Base-by-base conservation (phyloP, 2,329 filamentous ascomycete genomes). In the Talaromyces piceae region DNA sequence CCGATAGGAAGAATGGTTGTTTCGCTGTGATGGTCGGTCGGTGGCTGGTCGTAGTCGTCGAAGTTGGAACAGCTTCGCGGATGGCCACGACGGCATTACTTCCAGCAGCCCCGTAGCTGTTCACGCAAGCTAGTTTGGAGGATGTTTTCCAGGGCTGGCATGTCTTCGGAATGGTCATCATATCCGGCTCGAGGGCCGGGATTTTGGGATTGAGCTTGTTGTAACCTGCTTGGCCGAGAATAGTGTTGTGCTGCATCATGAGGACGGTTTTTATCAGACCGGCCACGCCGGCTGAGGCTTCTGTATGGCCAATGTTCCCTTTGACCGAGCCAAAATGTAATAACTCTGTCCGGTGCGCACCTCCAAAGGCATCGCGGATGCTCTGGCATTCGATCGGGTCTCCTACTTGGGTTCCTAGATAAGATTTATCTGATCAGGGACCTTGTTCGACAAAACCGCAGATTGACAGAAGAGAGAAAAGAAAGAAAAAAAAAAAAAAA, bases 251-350 rank as follows among this genome's bases (percentile, higher is more conserved):
- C 28, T 60, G 51, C 9, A 65, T 54, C 59, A 64, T 62, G 6
- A 60, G 48, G 28, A 63, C 31, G 5, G 50, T 47, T 27, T 61
- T 63, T 18, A 65, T 54, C 7, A 67, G 27, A 8, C 57, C 54
- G 4, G 63, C 58, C 8, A 67, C 33, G 5, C 65, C 65, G 0
- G 59, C 53, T 3, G 57, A 51, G 16, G 58, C 56, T 48, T 71
- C 68, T 0, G 60, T 60, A 48, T 71, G 69, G 0, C 69, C 69
- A 12, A 68, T 57, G 0, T 62, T 50, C 3, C 64, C 59, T 45
- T 68, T 67, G 37, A 66, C 58, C 1, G 60, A 62, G 3, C 66
- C 66, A 16, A 71, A 54, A 23, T 53, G 57, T 23, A 52, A 37
- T 8, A 50, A 51, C 25, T 45, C 33, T 9, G 50, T 28, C 44